phyloP scores from a whole-genome alignment of 202 grass and related monocot genomes.

The Zizania palustris region DNA sequence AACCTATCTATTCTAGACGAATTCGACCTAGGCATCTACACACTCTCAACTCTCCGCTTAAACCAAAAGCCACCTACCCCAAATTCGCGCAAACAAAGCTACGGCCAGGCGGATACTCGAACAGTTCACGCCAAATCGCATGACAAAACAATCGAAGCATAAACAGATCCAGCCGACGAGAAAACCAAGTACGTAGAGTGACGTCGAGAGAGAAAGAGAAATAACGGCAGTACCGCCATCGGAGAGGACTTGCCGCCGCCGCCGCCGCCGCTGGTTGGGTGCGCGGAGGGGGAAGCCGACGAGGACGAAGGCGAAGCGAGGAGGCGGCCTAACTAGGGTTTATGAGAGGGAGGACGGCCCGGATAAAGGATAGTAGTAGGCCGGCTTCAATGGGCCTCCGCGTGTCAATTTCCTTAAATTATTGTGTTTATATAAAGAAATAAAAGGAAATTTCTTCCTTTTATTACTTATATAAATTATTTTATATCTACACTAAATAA shows the following conservation, averaged over 20 bases:
- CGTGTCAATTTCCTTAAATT: too few species aligned
- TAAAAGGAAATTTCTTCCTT: too few species aligned
- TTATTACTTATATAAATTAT: too few species aligned
- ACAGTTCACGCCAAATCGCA: background rate
- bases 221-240: constrained; percentile 44
- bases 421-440: too few species aligned
- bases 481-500: too few species aligned
- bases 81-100: background rate
- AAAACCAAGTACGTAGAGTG: background rate
- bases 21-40: background rate
- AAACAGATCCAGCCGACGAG: constrained; percentile 28
- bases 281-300: background rate
- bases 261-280: background rate
- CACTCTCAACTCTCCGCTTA: background rate
- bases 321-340: background rate
- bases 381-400: background rate
- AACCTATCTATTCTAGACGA: background rate
- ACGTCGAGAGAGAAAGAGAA: background rate
- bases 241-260: background rate
- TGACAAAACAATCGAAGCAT: background rate
- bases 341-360: background rate
- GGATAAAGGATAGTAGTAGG: too few species aligned
- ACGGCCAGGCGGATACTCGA: background rate
- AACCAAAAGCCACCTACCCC: background rate
- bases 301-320: background rate